Evolutionary conservation across 148 eudicot genomes (phyloP), one percentile per base, ranked within the genome.

Genomic region (Diospyros kaki): DNA sequence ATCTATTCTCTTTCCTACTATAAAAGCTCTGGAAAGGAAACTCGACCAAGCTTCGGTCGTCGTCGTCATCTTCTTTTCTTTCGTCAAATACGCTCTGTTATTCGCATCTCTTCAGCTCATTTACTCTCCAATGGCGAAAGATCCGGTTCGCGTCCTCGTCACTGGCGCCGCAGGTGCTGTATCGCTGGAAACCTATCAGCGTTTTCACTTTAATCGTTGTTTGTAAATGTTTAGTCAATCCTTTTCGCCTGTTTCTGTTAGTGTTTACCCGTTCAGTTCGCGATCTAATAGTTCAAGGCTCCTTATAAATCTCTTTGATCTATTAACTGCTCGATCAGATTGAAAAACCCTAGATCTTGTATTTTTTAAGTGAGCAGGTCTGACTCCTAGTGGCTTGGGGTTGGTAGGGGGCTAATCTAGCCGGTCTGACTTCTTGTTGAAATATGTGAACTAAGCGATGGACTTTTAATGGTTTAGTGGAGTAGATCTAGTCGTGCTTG

Each of bases 161-260:
- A 87, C 93, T 69, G 91, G 93, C 38, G 91, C 93, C 39, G 93
- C 93, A 17, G 97, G 97, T 93, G 84, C 5, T 28, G 43, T 50
- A 1, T 28, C 43, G n/a, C 71, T 43, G 2, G 9, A 1, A 45
- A 54, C 59, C 58, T 56, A 6, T 79, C 15, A 2, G 52, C 66
- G 18, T 63, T 62, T 6, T 6, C 4, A 28, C 63, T 60, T 54
- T 9, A 28, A 62, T 40, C 3, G 43, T 39, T 62, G 42, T 62
- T 62, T 10, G 14, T 62, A 13, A 38, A 13, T 28, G 40, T 48
- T 40, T 38, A 9, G 3, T 1, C 44, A 1, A 3, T 1, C 66
- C 38, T 40, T 40, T 38, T 10, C 66, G 2, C 66, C 44, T 42
- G 40, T 38, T 44, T 62, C 9, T 7, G 4, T 62, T 38, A 1